phyloP scores from a whole-genome alignment of 179 eudicot genomes.

The Drosera spatulata region DNA sequence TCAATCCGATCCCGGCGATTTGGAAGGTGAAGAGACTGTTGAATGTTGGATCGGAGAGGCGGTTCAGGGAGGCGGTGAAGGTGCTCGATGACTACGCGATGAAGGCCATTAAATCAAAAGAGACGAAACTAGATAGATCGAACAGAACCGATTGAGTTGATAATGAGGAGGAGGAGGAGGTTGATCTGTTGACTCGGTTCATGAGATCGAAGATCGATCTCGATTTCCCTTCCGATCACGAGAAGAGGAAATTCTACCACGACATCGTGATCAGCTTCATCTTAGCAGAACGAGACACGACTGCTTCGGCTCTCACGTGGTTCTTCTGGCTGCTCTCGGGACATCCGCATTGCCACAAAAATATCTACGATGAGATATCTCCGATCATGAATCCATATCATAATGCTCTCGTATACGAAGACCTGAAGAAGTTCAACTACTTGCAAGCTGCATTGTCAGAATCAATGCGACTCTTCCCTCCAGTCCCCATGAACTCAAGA shows the following conservation, averaged over 20 bases:
- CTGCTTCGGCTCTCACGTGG: constrained; percentile 47
- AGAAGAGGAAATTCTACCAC: background rate
- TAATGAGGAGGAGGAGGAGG: constrained; percentile 8
- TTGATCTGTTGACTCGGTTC: constrained; percentile 65
- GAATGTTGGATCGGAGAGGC: constrained; percentile 54
- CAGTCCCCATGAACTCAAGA: constrained; percentile 65
- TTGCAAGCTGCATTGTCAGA: constrained; percentile 71
- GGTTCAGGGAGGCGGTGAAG: constrained; percentile 34
- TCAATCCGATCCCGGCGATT: constrained; percentile 28
- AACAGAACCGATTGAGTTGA: constrained; percentile 13
- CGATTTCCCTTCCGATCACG: background rate
- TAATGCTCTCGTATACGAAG: constrained; percentile 33
- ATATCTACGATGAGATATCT: constrained; percentile 40
- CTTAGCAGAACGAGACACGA: constrained; percentile 1
- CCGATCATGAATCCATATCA: constrained; percentile 16
- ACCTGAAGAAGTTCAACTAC: constrained; percentile 59
- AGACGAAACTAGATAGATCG: too few relatives aligned
- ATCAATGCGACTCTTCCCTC: constrained; percentile 63
- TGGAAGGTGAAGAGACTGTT: constrained; percentile 34
- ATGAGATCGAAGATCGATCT: constrained; percentile 23
- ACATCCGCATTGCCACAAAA: constrained; percentile 20
- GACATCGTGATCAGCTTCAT: background rate
- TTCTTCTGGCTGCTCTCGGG: constrained; percentile 61
- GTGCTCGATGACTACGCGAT: constrained; percentile 58
- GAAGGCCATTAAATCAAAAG: constrained; percentile 30